phyloP scores from a whole-genome alignment of 2,329 filamentous ascomycete genomes.

The Thermothelomyces thermophilus region DNA sequence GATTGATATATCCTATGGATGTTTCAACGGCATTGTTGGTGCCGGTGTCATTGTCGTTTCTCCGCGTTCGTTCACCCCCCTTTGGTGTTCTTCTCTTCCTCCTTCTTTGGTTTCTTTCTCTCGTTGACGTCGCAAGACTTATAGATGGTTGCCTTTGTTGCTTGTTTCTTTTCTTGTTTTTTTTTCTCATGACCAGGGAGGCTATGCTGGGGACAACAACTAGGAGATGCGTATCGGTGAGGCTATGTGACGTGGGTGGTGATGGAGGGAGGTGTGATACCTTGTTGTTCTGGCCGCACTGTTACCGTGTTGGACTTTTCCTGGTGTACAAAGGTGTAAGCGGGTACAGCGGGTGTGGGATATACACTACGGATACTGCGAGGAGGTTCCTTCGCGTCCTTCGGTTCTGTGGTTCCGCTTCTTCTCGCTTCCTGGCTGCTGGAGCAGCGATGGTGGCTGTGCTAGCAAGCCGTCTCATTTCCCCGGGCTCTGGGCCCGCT shows the following conservation, averaged over 20 bases:
- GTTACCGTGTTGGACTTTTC: neutral
- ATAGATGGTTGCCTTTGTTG: slow-evolving; percentile 18
- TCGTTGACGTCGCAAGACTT: slow-evolving; percentile 5
- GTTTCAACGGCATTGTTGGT: neutral
- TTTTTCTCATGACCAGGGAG: neutral
- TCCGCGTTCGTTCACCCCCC: neutral
- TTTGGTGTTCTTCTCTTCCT: neutral
- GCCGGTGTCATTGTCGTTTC: neutral
- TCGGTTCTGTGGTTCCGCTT: no score
- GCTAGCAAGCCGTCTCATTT: neutral
- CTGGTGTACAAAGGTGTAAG: no score
- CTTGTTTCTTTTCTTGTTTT: neutral
- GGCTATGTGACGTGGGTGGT: neutral
- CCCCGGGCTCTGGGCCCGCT: no score
- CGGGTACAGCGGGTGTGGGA: no score
- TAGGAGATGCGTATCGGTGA: neutral
- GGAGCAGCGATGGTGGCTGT: neutral
- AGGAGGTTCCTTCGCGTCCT: no score
- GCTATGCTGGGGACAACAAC: neutral
- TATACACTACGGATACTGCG: no score
- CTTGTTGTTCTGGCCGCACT: neutral
- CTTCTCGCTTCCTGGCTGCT: no score
- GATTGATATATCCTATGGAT: neutral
- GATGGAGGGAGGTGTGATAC: neutral
- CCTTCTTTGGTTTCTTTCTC: neutral